Percentiles rank a stretch among this genome's conserved stretches.
Evolutionary conservation across 1,284 basidiomycete genomes (phyloP).

Genomic region (Marasmius sp.): DNA sequence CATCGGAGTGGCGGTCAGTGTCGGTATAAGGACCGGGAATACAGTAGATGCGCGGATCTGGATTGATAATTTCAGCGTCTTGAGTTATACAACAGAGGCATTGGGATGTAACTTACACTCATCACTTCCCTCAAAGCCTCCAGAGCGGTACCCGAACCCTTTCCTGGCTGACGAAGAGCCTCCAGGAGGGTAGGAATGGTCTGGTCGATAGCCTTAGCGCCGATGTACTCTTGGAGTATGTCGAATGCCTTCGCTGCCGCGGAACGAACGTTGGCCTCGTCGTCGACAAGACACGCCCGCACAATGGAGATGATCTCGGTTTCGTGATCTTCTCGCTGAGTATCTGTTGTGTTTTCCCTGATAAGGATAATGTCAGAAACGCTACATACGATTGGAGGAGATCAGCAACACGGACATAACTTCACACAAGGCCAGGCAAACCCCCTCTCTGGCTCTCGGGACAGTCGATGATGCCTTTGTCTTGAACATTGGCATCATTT

Average conservation of each 20-base stretch:
- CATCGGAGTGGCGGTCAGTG: slow-evolving; percentile 88
- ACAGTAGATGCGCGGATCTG: slow-evolving; percentile 90
- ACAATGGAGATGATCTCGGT: slow-evolving; percentile 88
- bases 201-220: slow-evolving; percentile 91
- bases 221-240: slow-evolving; percentile 86
- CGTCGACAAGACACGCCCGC: slow-evolving; percentile 85
- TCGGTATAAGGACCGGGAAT: slow-evolving; percentile 97
- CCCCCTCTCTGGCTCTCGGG: slow-evolving; percentile 81
- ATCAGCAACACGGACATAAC: slow-evolving; percentile 63
- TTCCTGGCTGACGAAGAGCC: slow-evolving; percentile 88
- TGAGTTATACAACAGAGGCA: not conserved
- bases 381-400: not conserved
- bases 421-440: slow-evolving; percentile 86
- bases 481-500: slow-evolving; percentile 81
- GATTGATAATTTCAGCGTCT: not conserved
- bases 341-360: slow-evolving; percentile 83
- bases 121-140: slow-evolving; percentile 93
- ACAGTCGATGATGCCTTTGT: slow-evolving; percentile 71
- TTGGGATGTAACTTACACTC: slow-evolving; percentile 58
- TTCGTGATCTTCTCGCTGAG: slow-evolving; percentile 89
- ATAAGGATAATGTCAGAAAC: slow-evolving; percentile 3
- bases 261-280: slow-evolving; percentile 82
- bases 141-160: slow-evolving; percentile 92
- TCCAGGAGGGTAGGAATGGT: slow-evolving; percentile 95
- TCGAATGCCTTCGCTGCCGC: slow-evolving; percentile 97